phyloP scores from a whole-genome alignment of 768 basidiomycete species.

The Russula emetica region DNA sequence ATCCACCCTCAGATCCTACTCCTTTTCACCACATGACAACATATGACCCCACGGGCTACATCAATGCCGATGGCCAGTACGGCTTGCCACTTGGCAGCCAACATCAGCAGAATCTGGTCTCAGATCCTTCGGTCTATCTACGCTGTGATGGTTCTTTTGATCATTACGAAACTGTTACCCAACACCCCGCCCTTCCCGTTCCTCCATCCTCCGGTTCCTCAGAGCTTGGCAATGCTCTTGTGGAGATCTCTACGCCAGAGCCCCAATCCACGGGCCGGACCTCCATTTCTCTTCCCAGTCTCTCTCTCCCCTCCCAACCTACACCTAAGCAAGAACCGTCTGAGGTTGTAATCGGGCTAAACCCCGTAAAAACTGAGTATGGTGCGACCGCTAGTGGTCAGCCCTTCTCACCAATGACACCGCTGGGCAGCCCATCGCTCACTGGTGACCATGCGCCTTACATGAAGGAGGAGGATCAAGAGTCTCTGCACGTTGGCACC shows the following conservation, averaged over 20 bases:
- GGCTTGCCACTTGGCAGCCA: constrained; percentile 1
- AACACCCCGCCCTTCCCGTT: not conserved
- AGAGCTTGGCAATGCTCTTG: constrained; percentile 23
- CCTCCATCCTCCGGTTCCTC: constrained; percentile 18
- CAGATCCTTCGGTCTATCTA: constrained; percentile 3
- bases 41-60: constrained; percentile 10
- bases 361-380: constrained; percentile 17
- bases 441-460: constrained; percentile 2
- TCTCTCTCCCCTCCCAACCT: not conserved
- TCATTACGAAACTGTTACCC: not conserved
- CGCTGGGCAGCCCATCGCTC: constrained; percentile 5
- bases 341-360: not conserved
- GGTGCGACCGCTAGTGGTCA: not conserved
- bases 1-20: constrained; percentile 9
- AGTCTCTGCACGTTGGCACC: not conserved
- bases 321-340: not conserved
- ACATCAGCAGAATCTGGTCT: constrained; percentile 9
- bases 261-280: not conserved
- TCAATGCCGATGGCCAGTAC: not conserved
- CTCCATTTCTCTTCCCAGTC: constrained; percentile 15
- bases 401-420: constrained; percentile 7
- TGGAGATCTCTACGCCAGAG: constrained; percentile 15
- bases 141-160: constrained; percentile 6
- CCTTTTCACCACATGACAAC: constrained; percentile 7
- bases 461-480: constrained; percentile 16